These are phyloP conservation scores for Candida sp. DNA, from an alignment of 1,139 yeast species.

Conservation along the genomic window DNA sequence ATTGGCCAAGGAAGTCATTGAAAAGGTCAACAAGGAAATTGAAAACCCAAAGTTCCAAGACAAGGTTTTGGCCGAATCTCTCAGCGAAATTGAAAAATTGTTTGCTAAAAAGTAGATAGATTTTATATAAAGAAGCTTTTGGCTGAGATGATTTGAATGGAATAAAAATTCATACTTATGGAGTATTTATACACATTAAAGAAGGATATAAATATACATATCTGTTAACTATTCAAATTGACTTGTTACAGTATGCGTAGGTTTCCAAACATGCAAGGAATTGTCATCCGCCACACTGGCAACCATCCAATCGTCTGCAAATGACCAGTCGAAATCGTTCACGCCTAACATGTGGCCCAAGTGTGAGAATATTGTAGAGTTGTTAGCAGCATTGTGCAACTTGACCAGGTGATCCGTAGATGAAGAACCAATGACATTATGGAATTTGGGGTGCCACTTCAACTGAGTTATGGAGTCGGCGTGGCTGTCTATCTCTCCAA, in stretches of 20 bases:
- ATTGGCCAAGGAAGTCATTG: constrained; percentile 83
- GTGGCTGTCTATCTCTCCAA: constrained; percentile 46
- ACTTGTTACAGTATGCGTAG: constrained; percentile 35
- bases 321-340: constrained; percentile 88
- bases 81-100: constrained; percentile 89
- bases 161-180: neutral
- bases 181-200: neutral
- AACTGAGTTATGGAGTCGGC: constrained; percentile 66
- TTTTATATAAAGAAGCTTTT: constrained; percentile 1
- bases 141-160: neutral
- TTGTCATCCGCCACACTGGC: constrained; percentile 92
- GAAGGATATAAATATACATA: neutral
- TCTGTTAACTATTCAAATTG: constrained; percentile 12
- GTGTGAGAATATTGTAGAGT: constrained; percentile 65
- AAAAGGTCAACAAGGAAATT: constrained; percentile 88
- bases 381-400: constrained; percentile 63
- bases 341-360: constrained; percentile 93
- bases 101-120: constrained; percentile 52
- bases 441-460: constrained; percentile 76
- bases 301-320: constrained; percentile 75
- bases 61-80: constrained; percentile 86
- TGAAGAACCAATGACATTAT: constrained; percentile 69
- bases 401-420: constrained; percentile 75
- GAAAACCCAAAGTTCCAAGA: constrained; percentile 94
- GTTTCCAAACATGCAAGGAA: constrained; percentile 86